Evolutionary conservation across 2,329 filamentous ascomycete genomes (phyloP).

Genomic region (Lojkania enalia): DNA sequence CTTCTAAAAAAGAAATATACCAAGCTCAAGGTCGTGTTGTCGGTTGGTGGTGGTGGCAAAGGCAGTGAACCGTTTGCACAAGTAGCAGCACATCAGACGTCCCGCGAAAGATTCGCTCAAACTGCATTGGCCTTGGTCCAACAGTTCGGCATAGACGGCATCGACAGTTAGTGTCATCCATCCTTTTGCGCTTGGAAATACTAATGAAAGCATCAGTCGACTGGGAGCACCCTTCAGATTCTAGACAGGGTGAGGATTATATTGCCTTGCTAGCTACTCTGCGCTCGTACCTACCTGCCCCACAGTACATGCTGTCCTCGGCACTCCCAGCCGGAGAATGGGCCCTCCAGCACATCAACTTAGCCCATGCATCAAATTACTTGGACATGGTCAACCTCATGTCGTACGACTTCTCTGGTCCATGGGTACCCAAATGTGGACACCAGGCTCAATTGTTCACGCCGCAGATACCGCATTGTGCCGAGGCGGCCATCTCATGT

Average conservation of each 20-base stretch:
- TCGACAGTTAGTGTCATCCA: conserved; percentile 65
- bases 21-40: conserved; percentile 74
- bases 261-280: conserved; percentile 68
- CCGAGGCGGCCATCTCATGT: conserved; percentile 62
- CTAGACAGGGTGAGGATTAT: conserved; percentile 70
- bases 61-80: conserved; percentile 69
- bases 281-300: conserved; percentile 68
- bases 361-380: conserved; percentile 63
- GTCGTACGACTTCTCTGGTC: conserved; percentile 77
- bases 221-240: conserved; percentile 75
- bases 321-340: conserved; percentile 70
- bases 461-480: conserved; percentile 56
- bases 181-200: neutral
- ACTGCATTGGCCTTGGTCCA: conserved; percentile 70
- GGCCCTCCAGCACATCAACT: conserved; percentile 70
- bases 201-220: conserved; percentile 61
- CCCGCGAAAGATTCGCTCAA: conserved; percentile 70
- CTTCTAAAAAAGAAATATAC: conserved; percentile 71
- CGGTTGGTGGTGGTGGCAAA: conserved; percentile 72
- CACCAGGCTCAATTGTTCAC: conserved; percentile 77
- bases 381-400: conserved; percentile 78
- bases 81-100: conserved; percentile 64
- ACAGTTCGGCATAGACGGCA: conserved; percentile 71
- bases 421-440: conserved; percentile 68
- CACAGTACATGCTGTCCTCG: conserved; percentile 70